Conservation (phyloP, 73 alveolate genomes). For the Uronychia setigera region DNA sequence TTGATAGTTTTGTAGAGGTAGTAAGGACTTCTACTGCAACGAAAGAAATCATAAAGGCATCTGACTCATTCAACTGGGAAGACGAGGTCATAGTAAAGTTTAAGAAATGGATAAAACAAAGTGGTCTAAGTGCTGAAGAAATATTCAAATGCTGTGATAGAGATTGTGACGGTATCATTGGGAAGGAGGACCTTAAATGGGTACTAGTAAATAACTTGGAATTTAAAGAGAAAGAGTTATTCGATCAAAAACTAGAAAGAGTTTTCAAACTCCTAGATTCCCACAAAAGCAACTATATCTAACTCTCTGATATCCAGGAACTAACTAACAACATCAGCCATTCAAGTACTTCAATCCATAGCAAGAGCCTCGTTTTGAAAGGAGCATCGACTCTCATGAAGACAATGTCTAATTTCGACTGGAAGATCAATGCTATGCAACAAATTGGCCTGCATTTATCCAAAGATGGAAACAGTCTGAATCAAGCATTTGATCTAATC, state of each 20-base stretch:
- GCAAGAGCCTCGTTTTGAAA: neutral
- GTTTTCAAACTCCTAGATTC: conserved; percentile 82
- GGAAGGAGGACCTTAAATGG: conserved; percentile 71
- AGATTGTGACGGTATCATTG: conserved; percentile 86
- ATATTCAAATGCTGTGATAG: conserved; percentile 82
- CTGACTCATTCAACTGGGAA: conserved; percentile 91
- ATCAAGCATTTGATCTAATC: conserved; percentile 60
- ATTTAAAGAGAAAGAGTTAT: conserved; percentile 67
- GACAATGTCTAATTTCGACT: conserved; percentile 68
- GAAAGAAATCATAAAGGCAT: conserved; percentile 3
- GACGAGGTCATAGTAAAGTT: conserved; percentile 65
- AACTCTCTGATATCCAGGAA: conserved; percentile 81
- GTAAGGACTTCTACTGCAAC: conserved; percentile 59
- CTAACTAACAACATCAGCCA: conserved; percentile 55
- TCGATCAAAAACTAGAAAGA: conserved; percentile 74
- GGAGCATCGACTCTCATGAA: conserved; percentile 30
- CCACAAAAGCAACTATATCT: conserved; percentile 73
- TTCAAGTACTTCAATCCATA: conserved; percentile 23
- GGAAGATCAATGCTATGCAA: conserved; percentile 82
- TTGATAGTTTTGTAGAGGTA: conserved; percentile 66
- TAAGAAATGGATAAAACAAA: conserved; percentile 79
- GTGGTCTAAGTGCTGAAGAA: conserved; percentile 78
- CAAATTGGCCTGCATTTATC: conserved; percentile 74
- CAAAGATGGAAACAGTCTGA: conserved; percentile 51
- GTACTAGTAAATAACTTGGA: conserved; percentile 67